Base-by-base conservation (phyloP, 768 basidiomycete genomes). In the Pleurotus ostreatus region DNA sequence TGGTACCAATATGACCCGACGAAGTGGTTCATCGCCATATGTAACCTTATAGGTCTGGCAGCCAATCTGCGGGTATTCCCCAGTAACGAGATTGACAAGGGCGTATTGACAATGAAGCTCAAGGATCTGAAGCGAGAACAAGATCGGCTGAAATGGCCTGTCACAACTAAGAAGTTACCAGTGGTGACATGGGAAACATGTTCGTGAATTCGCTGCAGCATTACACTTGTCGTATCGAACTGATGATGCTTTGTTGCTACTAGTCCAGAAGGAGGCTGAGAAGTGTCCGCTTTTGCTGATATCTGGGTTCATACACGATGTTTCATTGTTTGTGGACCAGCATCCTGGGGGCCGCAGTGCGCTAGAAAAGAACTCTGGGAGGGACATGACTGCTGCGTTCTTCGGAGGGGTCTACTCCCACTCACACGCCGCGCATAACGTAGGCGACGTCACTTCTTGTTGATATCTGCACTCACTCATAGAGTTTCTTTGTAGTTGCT, bases 1-100 rank as follows among this genome's bases (percentile, higher is more conserved):
- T 89, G 86, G 87, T 89, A 87, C 64, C 92, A 94, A 68, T 94
- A 93, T 65, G 92, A 94, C 66, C 92, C 92, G 3, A 94, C 94
- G 3, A 94, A 96, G 73, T 95, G 94, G 94, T 94, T 97, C 75
- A 97, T 97, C 65, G 83, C 78, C 16, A 60, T 74, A 40, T 86
- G 84, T 62, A 78, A 76, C 18, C 58, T 66, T 47, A 48, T 92
- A 25, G 87, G 92, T 3, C 71, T 94, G 26, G 94, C 94, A n/a
- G 83, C 75, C 44, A 82, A 94, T 66, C 79, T 97, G 57, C 85
- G 88, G 62, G 78, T 82, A 38, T 97, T 97, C 73, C 92, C 92
- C 51, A 85, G 85, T 66, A 92, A 93, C 70, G 94, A 95, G 69
- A 86, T 97, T 62, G 75, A 78, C 57, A 94, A 94, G 69, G 86